Evolutionary conservation across 2,329 filamentous ascomycete species (phyloP).

Genomic region (Talaromyces sp.): DNA sequence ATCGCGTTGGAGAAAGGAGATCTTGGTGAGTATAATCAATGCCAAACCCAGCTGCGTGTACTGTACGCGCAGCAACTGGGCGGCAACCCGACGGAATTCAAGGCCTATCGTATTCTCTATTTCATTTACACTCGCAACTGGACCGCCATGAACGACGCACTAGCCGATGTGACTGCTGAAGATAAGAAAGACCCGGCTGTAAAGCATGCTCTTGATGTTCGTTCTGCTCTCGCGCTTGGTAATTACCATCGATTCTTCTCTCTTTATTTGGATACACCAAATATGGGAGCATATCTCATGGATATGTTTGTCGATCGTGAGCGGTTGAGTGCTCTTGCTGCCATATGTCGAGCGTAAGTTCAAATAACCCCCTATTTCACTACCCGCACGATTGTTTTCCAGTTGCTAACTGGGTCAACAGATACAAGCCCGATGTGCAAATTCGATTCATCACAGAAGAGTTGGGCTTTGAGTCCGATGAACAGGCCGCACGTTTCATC

Average conservation of each 20-base stretch:
- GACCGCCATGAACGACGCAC: slow-evolving; percentile 94
- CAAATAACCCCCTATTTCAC: background rate
- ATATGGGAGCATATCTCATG: slow-evolving; percentile 98
- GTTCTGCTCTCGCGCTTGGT: slow-evolving; percentile 85
- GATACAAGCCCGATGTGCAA: slow-evolving; percentile 88
- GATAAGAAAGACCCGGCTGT: slow-evolving; percentile 85
- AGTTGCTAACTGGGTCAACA: slow-evolving; percentile 43
- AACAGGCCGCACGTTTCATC: slow-evolving; percentile 88
- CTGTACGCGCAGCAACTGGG: slow-evolving; percentile 85
- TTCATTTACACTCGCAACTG: slow-evolving; percentile 99
- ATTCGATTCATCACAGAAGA: slow-evolving; percentile 93
- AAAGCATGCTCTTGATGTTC: slow-evolving; percentile 87
- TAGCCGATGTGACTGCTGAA: slow-evolving; percentile 98
- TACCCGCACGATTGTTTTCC: background rate
- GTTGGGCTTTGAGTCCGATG: slow-evolving; percentile 90
- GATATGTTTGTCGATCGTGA: slow-evolving; percentile 98
- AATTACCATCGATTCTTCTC: slow-evolving; percentile 99
- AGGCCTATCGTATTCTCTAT: slow-evolving; percentile 99
- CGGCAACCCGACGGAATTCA: slow-evolving; percentile 92
- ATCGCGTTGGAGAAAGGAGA: slow-evolving; percentile 98
- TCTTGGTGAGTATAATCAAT: slow-evolving; percentile 99
- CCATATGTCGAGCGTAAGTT: slow-evolving; percentile 90
- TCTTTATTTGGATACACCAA: slow-evolving; percentile 89
- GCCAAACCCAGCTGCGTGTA: slow-evolving; percentile 93
- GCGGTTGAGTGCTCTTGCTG: slow-evolving; percentile 84